Percentiles rank a stretch among this genome's conserved stretches.
These are phyloP conservation scores for Lentinula boryana DNA, from an alignment of 768 basidiomycete genomes.

Conservation along the genomic window DNA sequence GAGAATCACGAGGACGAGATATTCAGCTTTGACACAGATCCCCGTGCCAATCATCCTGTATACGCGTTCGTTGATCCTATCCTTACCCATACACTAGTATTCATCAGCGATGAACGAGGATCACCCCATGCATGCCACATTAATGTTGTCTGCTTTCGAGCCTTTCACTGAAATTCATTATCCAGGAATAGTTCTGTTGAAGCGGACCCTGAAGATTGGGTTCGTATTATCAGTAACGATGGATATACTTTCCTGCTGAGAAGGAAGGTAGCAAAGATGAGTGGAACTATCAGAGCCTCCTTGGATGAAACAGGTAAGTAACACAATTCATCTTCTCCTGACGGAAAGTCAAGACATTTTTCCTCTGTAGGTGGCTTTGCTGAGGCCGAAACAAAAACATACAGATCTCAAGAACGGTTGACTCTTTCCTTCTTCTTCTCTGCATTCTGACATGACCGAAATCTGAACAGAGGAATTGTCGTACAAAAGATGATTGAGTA, in stretches of 20 bases:
- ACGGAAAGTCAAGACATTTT: neutral
- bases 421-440: neutral
- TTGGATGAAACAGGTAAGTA: constrained; percentile 62
- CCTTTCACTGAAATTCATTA: neutral
- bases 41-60: too few relatives aligned
- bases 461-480: constrained; percentile 47
- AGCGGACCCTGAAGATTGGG: constrained; percentile 51
- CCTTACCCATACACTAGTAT: too few relatives aligned
- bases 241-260: constrained; percentile 78
- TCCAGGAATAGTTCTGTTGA: neutral
- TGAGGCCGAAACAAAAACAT: constrained; percentile 68
- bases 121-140: neutral
- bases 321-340: neutral
- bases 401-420: constrained; percentile 59
- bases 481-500: constrained; percentile 89
- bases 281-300: constrained; percentile 80
- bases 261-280: constrained; percentile 67
- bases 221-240: constrained; percentile 70
- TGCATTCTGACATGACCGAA: neutral
- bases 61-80: neutral
- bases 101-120: neutral
- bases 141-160: too few relatives aligned
- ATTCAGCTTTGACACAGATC: too few relatives aligned
- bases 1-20: neutral
- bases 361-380: constrained; percentile 55